phyloP scores from a whole-genome alignment of 495 filamentous ascomycete genomes.

The Apodospora peruviana region DNA sequence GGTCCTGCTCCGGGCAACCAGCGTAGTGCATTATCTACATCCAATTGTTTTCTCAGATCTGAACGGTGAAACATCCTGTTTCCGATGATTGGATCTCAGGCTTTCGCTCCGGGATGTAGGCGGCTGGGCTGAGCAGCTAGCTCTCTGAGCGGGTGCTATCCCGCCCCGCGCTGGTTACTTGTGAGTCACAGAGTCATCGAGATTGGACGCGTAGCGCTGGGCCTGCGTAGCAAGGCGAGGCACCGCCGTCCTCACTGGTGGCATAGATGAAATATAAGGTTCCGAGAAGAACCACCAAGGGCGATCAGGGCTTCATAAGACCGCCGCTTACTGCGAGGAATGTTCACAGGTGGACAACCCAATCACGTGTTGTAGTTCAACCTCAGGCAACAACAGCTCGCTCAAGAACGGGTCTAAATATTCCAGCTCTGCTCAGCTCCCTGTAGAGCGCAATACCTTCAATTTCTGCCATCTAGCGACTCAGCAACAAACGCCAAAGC shows the following conservation, averaged over 20 bases:
- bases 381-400: too few species aligned
- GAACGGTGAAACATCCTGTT: slow-evolving; percentile 4
- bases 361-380: too few species aligned
- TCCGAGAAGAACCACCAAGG: slow-evolving; percentile 2
- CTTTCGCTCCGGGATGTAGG: not conserved
- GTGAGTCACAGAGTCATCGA: slow-evolving; percentile 3
- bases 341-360: too few species aligned
- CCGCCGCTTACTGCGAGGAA: too few species aligned
- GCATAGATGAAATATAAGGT: not conserved
- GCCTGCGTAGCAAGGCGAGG: slow-evolving; percentile 1
- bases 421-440: too few species aligned
- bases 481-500: too few species aligned
- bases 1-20: slow-evolving; percentile 7
- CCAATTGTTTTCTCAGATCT: slow-evolving; percentile 11
- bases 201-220: not conserved
- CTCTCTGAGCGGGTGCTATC: not conserved
- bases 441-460: too few species aligned
- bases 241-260: slow-evolving; percentile 1
- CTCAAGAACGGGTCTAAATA: too few species aligned
- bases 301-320: slow-evolving; percentile 4
- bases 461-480: too few species aligned
- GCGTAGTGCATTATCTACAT: slow-evolving; percentile 10
- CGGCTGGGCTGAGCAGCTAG: slow-evolving; percentile 1
- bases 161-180: not conserved
- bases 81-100: slow-evolving; percentile 6